Percentiles rank a stretch among this genome's conserved stretches.
Conservation (phyloP, 2,329 filamentous ascomycete species). For the Macrophomina pseudophaseolina region DNA sequence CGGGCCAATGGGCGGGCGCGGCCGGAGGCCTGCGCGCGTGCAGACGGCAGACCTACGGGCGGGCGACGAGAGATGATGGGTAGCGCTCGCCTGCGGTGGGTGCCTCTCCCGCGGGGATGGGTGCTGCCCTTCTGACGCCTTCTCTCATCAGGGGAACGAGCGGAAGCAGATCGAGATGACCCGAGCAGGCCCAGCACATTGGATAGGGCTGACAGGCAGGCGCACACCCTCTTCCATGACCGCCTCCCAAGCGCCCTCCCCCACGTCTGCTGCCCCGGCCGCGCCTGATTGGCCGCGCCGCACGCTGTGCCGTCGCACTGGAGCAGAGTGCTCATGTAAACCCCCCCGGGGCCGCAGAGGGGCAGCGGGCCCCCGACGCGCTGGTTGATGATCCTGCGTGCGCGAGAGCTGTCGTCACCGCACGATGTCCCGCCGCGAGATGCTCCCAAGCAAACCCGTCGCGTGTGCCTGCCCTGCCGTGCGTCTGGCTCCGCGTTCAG, state of each 20-base stretch:
- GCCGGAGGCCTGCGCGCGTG: constrained; percentile 2
- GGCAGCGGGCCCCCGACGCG: neutral
- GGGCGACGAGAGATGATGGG: constrained; percentile 12
- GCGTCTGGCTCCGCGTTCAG: constrained; percentile 3
- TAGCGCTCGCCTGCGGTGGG: constrained; percentile 20
- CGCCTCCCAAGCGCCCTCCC: constrained; percentile 11
- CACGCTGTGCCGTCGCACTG: constrained; percentile 12
- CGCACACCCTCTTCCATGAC: constrained; percentile 20
- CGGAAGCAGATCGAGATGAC: constrained; percentile 6
- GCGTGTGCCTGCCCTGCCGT: constrained; percentile 3
- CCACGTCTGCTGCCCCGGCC: neutral
- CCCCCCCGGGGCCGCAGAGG: neutral
- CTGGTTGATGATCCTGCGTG: constrained; percentile 16
- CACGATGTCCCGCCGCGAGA: too few species aligned
- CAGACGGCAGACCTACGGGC: neutral
- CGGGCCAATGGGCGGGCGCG: neutral
- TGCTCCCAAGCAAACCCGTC: neutral
- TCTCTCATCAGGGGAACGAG: neutral
- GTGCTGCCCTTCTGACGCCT: constrained; percentile 1
- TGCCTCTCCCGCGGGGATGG: constrained; percentile 22
- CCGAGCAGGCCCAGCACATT: constrained; percentile 22
- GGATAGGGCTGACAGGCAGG: constrained; percentile 22
- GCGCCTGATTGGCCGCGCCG: constrained; percentile 7
- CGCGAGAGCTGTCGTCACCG: constrained; percentile 11
- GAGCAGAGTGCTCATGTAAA: constrained; percentile 1